Base-by-base conservation (phyloP, 176 grass and related monocot species). In the Thinopyrum elongatum region DNA sequence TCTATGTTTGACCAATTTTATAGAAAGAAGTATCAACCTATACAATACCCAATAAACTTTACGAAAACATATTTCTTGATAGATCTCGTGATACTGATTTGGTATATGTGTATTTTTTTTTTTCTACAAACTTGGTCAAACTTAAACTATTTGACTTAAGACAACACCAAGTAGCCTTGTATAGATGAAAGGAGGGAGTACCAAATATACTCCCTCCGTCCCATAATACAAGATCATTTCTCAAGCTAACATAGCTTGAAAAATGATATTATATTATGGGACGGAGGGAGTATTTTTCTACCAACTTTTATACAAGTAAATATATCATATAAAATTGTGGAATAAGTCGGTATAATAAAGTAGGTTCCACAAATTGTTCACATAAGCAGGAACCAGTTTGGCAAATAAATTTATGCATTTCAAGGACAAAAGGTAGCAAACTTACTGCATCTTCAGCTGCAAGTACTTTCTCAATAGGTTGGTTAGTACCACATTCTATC, bases 391-490 rank as follows among this genome's bases (percentile, higher is more conserved):
- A 3, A 27, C 41, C 25, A 23, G 38, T 74, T 46, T 46, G 13
- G 7, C 4, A 27, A 74, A 42, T 25, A 74, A 26, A 44, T 7
- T 44, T 74, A 7, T 74, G 28, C 5, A 7, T 44, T 25, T 46
- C n/a, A 46, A 74, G 38, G 23, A 74, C 12, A 46, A 19, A 74
- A 89, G 13, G 16, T 65, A 28, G 22, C 36, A 2, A 84, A 84
- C 71, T 88, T 90, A 97, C 95, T 10, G 95, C 95, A 90, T 97
- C 95, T 77, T 97, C 95, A 42, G 70, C 81, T 62, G 70, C 83
- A 91, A 97, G 84, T 61, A 77, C 83, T 78, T 91, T 89, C 84
- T 90, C 88, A 59, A 80, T 86, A 23, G 92, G 88, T 82, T 88
- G 91, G 73, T 93, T 87, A 64, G 86, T 91, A 31, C 88, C 86